Percentiles rank a stretch among this genome's conserved stretches.
Evolutionary conservation across 2,329 filamentous ascomycete genomes (phyloP).

Genomic region (Xylariaceae sp.): DNA sequence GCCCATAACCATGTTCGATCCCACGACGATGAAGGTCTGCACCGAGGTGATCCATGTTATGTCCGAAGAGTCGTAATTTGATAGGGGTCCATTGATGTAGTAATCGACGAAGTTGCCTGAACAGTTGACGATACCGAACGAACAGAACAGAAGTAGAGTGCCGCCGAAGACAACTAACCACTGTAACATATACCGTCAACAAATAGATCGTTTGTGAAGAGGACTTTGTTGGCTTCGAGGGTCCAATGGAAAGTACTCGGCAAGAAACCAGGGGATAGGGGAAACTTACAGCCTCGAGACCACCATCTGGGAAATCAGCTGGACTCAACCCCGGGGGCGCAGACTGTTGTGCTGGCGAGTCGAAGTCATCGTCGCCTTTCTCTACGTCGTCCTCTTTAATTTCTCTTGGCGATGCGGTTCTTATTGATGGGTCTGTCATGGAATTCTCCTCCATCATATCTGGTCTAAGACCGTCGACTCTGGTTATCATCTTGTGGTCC

Average conservation of each 20-base stretch:
- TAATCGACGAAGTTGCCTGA: conserved; percentile 54
- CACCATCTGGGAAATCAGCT: conserved; percentile 56
- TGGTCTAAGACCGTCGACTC: conserved; percentile 11
- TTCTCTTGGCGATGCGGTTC: conserved; percentile 28
- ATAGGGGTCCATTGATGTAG: conserved; percentile 45
- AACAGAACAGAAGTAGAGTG: conserved; percentile 33
- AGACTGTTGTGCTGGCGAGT: conserved; percentile 1
- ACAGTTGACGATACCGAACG: conserved; percentile 38
- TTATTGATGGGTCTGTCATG: conserved; percentile 26
- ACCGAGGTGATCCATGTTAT: conserved; percentile 55
- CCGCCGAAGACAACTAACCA: conserved; percentile 21
- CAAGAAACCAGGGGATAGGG: neutral
- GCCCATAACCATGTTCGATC: conserved; percentile 37
- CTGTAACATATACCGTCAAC: conserved; percentile 13
- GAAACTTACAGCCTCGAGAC: conserved; percentile 39
- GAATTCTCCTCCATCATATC: conserved; percentile 18
- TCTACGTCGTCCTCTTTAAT: conserved; percentile 30
- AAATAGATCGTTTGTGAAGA: neutral
- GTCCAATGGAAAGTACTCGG: neutral
- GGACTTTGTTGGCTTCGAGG: neutral
- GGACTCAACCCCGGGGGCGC: conserved; percentile 37
- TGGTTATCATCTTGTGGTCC: conserved; percentile 18
- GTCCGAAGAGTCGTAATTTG: conserved; percentile 42
- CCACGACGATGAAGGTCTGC: conserved; percentile 42
- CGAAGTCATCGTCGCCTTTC: conserved; percentile 18